Base-by-base conservation (phyloP, 768 basidiomycete species). In the Rhodotorula graminis region DNA sequence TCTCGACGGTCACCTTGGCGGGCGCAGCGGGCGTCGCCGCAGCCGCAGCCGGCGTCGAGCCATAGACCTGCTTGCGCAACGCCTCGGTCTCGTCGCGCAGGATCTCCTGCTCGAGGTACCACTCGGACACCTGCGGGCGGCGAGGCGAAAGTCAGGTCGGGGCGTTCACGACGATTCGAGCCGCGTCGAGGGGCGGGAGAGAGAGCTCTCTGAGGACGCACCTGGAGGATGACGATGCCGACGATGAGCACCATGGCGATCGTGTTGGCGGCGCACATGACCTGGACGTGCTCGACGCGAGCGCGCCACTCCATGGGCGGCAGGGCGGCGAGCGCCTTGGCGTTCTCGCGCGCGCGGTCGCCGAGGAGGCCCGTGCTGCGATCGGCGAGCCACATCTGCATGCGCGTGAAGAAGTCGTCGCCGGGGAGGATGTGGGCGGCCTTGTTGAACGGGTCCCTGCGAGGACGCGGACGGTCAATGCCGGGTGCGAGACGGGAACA, bases 241-340 rank as follows among this genome's bases (percentile, higher is more conserved):
- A 58, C 50, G 31, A 76, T 61, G 18, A 76, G 60, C 2, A 46
- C 69, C 16, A 64, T 49, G 6, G 61, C 33, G 68, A 76, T 49
- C 40, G 66, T 67, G 75, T 76, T 76, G n/a, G 66, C 71, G 18
- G 75, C 75, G 61, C 50, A 73, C 29, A 76, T n/a, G 50, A 76
- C 69, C 46, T 72, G 60, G n/a, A 73, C 64, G 46, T 73, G 69
- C 65, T 68, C 61, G 23, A 69, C 56, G n/a, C 75, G 69, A 18
- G 69, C 63, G 14, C 49, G 31, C 69, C 63, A 73, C 2, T 55
- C 31, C 72, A 76, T 70, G 63, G 61, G 64, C 19, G 31, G 44
- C n/a, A 66, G 40, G 10, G 52, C 14, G 1, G 59, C 33, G 50
- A 67, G 57, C 2, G 11, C 23, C 14, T n/a, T 46, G 3, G 72